These are phyloP conservation scores for Aspergillus mulundensis DNA, from an alignment of 495 filamentous ascomycete genomes.

Conservation along the genomic window DNA sequence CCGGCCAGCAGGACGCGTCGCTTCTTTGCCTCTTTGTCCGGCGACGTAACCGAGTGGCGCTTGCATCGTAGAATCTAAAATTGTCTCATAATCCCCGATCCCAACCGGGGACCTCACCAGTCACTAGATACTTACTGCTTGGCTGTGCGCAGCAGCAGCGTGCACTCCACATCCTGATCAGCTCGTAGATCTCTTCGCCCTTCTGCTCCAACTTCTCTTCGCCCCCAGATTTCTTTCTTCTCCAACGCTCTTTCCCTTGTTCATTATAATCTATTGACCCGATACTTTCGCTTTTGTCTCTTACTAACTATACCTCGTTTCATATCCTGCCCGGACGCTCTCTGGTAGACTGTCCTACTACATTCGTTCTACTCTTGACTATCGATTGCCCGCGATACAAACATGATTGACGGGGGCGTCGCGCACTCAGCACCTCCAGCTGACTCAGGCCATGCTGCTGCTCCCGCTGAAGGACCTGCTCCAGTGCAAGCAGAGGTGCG, in stretches of 20 bases:
- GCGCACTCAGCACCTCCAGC: conserved; percentile 10
- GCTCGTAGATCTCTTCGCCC: conserved; percentile 3
- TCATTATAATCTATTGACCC: conserved; percentile 5
- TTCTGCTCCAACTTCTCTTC: not conserved
- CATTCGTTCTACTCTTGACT: conserved; percentile 1
- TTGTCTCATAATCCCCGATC: not conserved
- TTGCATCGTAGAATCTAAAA: not conserved
- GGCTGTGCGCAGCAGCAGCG: not conserved
- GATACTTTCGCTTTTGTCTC: conserved; percentile 2
- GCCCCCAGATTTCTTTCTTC: not conserved
- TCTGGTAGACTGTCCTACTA: conserved; percentile 11
- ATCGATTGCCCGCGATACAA: not conserved
- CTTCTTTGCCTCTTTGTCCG: not conserved
- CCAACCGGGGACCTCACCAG: not conserved
- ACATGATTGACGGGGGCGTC: conserved; percentile 11
- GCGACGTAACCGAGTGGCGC: not conserved
- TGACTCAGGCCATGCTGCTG: conserved; percentile 15
- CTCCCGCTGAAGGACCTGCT: conserved; percentile 14
- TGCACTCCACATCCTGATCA: not conserved
- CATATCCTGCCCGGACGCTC: conserved; percentile 1
- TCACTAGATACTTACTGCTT: too few relatives aligned
- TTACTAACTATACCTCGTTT: not conserved
- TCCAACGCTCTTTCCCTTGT: not conserved
- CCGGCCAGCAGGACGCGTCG: not conserved
- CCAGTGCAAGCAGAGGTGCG: conserved; percentile 28